phyloP scores from a whole-genome alignment of 1,284 basidiomycete genomes.

The Papiliotrema nemorosa region DNA sequence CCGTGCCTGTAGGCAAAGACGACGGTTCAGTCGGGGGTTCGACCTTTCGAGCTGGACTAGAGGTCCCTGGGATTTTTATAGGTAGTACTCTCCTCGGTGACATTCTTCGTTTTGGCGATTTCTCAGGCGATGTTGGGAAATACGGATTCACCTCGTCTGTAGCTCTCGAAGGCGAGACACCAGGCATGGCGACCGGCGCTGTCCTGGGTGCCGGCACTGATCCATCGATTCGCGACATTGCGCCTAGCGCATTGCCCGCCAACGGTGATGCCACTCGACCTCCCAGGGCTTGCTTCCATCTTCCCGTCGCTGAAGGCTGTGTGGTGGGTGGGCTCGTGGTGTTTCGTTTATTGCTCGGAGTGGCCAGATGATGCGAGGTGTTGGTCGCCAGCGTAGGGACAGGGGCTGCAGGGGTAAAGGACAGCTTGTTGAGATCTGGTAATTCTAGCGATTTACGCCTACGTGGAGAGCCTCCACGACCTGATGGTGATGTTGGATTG shows the following conservation, averaged over 20 bases:
- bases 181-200: constrained; percentile 12
- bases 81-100: constrained; percentile 9
- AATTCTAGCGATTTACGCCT: constrained; percentile 47
- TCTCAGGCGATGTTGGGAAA: constrained; percentile 29
- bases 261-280: constrained; percentile 24
- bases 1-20: background rate
- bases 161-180: constrained; percentile 4
- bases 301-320: background rate
- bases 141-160: constrained; percentile 25
- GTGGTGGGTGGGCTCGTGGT: constrained; percentile 3
- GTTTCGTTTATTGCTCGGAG: constrained; percentile 4
- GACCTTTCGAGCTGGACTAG: background rate
- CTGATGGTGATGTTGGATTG: constrained; percentile 42
- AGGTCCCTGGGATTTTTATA: constrained; percentile 20
- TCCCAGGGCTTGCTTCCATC: constrained; percentile 34
- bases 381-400: constrained; percentile 40
- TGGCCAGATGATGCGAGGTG: constrained; percentile 34
- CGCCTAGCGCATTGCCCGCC: constrained; percentile 19
- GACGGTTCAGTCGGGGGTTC: background rate
- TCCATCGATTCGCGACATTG: constrained; percentile 29
- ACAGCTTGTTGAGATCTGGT: constrained; percentile 47
- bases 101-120: constrained; percentile 8
- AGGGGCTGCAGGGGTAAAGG: constrained; percentile 44
- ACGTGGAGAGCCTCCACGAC: constrained; percentile 31
- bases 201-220: constrained; percentile 5